Percentiles rank a stretch among this genome's conserved stretches.
These are phyloP conservation scores for Solanum sparsipilum DNA, from an alignment of 257 asterid species.

Conservation along the genomic window DNA sequence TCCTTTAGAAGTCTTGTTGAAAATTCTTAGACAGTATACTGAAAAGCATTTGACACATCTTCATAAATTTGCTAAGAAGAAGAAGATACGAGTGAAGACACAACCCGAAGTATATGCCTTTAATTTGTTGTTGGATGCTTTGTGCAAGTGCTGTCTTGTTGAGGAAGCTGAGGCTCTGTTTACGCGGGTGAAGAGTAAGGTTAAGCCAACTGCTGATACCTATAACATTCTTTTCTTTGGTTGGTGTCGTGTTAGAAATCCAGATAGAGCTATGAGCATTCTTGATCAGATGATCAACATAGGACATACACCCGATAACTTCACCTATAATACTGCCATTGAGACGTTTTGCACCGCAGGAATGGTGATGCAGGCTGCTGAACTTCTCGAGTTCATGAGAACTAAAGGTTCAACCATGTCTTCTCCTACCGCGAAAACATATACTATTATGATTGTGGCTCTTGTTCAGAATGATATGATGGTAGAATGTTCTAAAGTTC, in stretches of 20 bases:
- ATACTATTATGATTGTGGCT: conserved; percentile 65
- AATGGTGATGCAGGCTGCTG: conserved; percentile 66
- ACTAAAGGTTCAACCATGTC: conserved; percentile 65
- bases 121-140: conserved; percentile 68
- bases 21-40: conserved; percentile 50
- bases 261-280: conserved; percentile 50
- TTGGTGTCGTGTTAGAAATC: conserved; percentile 86
- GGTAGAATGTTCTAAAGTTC: conserved; percentile 51
- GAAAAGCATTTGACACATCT: conserved; percentile 82
- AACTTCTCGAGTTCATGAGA: conserved; percentile 72
- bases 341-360: conserved; percentile 86
- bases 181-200: conserved; percentile 43
- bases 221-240: conserved; percentile 81
- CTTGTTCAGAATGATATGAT: conserved; percentile 54
- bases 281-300: conserved; percentile 67
- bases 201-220: conserved; percentile 66
- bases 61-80: conserved; percentile 78
- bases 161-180: conserved; percentile 78
- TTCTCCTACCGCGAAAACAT: conserved; percentile 87
- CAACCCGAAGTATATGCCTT: conserved; percentile 84
- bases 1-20: conserved; percentile 59
- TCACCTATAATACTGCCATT: conserved; percentile 75
- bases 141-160: conserved; percentile 83
- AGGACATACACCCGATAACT: conserved; percentile 71
- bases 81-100: conserved; percentile 77